Evolutionary conservation across 2,329 filamentous ascomycete genomes (phyloP).

Genomic region (Knoxdaviesia proteae): DNA sequence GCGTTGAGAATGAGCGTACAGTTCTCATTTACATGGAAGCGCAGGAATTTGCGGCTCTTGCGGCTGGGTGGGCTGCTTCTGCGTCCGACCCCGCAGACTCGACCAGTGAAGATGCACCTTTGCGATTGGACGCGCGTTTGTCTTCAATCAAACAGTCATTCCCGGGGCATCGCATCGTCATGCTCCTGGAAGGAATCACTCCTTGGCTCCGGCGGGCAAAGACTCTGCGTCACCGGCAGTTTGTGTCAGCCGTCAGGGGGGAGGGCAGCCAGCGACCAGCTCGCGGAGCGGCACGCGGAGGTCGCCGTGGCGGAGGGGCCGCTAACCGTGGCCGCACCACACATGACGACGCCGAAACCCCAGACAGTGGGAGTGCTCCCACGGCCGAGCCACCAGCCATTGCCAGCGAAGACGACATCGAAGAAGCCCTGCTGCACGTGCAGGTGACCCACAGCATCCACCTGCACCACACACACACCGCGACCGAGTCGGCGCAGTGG

Average conservation of each 20-base stretch:
- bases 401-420: slow-evolving; percentile 45
- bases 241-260: slow-evolving; percentile 39
- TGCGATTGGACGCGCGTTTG: slow-evolving; percentile 38
- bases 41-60: slow-evolving; percentile 34
- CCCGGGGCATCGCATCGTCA: slow-evolving; percentile 34
- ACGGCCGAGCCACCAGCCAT: slow-evolving; percentile 14
- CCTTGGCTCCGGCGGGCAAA: slow-evolving; percentile 49
- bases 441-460: slow-evolving; percentile 46
- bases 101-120: too few relatives aligned
- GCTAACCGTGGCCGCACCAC: slow-evolving; percentile 4
- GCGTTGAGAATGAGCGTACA: slow-evolving; percentile 34
- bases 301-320: too few relatives aligned
- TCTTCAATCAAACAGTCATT: slow-evolving; percentile 31
- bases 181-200: slow-evolving; percentile 49
- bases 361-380: slow-evolving; percentile 8
- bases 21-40: slow-evolving; percentile 40
- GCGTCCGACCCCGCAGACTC: too few relatives aligned
- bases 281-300: too few relatives aligned
- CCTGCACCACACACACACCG: slow-evolving; percentile 44
- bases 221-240: slow-evolving; percentile 45
- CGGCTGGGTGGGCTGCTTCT: not conserved
- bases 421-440: slow-evolving; percentile 48
- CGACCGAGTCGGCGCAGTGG: slow-evolving; percentile 50
- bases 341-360: slow-evolving; percentile 7
- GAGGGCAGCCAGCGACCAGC: too few relatives aligned